A percentile compares a stretch with the other conserved stretches of the same genome.
Conservation (phyloP, 805 yeast genomes). For the Ogataea degrootiae region DNA sequence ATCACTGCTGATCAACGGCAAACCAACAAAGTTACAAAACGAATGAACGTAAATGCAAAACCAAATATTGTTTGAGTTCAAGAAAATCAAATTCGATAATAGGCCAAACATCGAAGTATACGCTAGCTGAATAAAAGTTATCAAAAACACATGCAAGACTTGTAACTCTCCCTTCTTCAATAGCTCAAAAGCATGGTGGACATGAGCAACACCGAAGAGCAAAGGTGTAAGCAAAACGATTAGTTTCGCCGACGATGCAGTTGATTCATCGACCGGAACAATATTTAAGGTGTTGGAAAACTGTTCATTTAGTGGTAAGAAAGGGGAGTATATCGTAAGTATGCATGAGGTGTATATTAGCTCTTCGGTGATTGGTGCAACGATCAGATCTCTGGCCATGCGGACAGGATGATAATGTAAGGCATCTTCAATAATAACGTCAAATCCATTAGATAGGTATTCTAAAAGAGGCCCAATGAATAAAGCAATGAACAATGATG, state of each 20-base stretch:
- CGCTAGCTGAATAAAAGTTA: constrained; percentile 45
- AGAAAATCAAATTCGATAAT: constrained; percentile 51
- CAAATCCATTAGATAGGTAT: constrained; percentile 22
- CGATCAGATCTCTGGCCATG: constrained; percentile 51
- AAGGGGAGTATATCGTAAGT: constrained; percentile 28
- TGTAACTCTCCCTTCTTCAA: constrained; percentile 26
- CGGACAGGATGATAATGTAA: constrained; percentile 16
- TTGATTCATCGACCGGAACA: neutral
- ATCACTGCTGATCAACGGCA: constrained; percentile 39
- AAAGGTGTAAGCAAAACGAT: constrained; percentile 47
- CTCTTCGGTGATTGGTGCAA: constrained; percentile 82
- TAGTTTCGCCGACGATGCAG: neutral
- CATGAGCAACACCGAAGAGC: constrained; percentile 72
- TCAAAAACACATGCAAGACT: constrained; percentile 29
- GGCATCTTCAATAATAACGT: constrained; percentile 1
- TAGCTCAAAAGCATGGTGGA: constrained; percentile 64
- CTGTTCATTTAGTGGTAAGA: constrained; percentile 5
- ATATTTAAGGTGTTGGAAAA: no score
- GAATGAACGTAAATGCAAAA: constrained; percentile 54
- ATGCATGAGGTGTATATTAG: constrained; percentile 55
- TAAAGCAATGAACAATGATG: constrained; percentile 34
- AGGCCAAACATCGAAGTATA: constrained; percentile 74
- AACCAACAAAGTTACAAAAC: constrained; percentile 66
- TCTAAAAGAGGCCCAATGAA: constrained; percentile 47
- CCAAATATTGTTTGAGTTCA: constrained; percentile 53